These are phyloP conservation scores for Prunus armeniaca DNA, from an alignment of 306 rosid species.

Conservation along the genomic window DNA sequence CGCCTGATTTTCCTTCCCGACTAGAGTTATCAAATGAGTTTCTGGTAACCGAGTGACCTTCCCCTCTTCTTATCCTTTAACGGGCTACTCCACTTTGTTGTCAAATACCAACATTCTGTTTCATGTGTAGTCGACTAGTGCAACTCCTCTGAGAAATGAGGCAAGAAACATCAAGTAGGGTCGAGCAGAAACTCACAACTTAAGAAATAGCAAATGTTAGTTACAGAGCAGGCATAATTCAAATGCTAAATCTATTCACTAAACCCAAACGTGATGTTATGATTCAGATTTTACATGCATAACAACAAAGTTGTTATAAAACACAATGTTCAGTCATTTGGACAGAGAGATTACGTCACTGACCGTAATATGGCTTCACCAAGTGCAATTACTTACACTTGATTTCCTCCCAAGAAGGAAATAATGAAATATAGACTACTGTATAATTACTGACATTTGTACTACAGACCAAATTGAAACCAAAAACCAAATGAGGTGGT, in stretches of 20 bases:
- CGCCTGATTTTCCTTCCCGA: neutral
- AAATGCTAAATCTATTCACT: neutral
- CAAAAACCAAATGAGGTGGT: neutral
- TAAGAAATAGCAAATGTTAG: neutral
- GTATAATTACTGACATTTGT: neutral
- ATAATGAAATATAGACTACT: neutral
- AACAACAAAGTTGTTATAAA: neutral
- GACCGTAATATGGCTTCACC: neutral
- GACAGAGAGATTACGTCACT: neutral
- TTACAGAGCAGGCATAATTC: neutral
- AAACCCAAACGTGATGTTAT: neutral
- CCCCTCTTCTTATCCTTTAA: slow-evolving; percentile 15
- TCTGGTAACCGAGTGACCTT: neutral
- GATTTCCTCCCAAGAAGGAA: neutral
- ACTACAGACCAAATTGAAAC: neutral
- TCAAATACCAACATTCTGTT: slow-evolving; percentile 20
- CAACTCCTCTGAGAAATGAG: slow-evolving; percentile 38
- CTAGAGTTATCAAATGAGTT: neutral
- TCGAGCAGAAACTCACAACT: neutral
- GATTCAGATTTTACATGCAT: neutral
- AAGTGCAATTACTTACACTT: neutral
- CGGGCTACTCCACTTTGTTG: neutral
- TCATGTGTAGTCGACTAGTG: slow-evolving; percentile 27
- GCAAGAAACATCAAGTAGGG: neutral
- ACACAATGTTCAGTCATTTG: neutral